A percentile compares a stretch with the other conserved stretches of the same genome.
Conservation (phyloP, 2,329 filamentous ascomycete species). For the Fusarium mundagurra region DNA sequence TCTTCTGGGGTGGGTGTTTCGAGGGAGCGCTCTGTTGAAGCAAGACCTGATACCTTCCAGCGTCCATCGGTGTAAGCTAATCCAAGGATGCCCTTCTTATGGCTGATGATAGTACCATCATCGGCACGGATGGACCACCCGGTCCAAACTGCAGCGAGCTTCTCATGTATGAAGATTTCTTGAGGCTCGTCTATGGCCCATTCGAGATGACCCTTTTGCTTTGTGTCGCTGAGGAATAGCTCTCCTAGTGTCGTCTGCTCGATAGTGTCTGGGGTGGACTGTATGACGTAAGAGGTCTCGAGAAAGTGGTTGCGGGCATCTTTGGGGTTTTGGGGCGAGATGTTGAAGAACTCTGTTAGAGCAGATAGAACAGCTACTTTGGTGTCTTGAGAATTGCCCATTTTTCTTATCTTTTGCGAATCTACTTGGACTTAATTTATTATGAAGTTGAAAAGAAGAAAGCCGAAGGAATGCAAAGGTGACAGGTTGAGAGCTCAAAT, state of each 20-base stretch:
- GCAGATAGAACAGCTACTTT: slow-evolving; percentile 1
- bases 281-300: slow-evolving; percentile 18
- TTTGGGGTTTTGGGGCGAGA: background rate
- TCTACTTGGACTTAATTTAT: too few relatives aligned
- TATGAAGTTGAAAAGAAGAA: too few relatives aligned
- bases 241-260: slow-evolving; percentile 12
- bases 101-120: background rate
- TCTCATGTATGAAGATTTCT: background rate
- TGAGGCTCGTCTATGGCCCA: slow-evolving; percentile 10
- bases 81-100: slow-evolving; percentile 11
- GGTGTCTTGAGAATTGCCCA: background rate
- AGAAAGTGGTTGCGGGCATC: background rate
- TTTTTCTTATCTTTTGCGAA: too few relatives aligned
- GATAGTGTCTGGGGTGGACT: background rate
- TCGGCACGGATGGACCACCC: background rate
- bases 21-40: background rate
- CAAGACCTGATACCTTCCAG: slow-evolving; percentile 11
- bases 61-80: background rate
- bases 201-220: background rate
- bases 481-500: background rate
- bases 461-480: background rate
- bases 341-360: background rate
- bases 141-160: slow-evolving; percentile 1
- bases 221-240: background rate
- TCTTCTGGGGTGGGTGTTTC: background rate